Base-by-base conservation (phyloP, 768 basidiomycete species). In the Tephrocybe sp. region DNA sequence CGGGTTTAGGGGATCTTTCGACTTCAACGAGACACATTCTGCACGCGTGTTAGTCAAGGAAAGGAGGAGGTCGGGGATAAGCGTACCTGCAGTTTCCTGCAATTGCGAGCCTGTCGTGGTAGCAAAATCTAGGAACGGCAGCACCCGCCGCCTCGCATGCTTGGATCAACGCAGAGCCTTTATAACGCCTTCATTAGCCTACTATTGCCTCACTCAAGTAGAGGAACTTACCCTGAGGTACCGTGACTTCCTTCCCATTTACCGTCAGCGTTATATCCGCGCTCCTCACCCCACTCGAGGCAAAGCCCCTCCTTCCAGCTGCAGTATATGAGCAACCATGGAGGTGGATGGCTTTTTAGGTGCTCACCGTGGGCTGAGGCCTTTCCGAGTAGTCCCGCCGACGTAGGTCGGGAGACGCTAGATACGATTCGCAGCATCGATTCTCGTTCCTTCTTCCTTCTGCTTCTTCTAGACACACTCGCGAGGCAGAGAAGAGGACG, bases 11-110 rank as follows among this genome's bases (percentile, higher is more conserved):
- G 50, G 93, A 92, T 53, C 92, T 80, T 67, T 93, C 92, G 44
- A 99, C 96, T 71, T 99, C 97, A 31, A 99, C 97, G 42, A 99
- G 74, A 70, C 97, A 99, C 97, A 99, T 99, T 59, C 95, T 92
- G 54, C 19, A 44, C 19, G 22, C 46, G 40, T n/a, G 49, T 45
- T 37, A 41, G 49, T 22, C 47, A 9, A 2, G 11, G 1, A n/a
- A 9, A 5, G 12, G 3, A 19, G 7, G 7, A 1, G 16, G 16
- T 6, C 8, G 19, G 2, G 9, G 11, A 21, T 11, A 7, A 11
- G 69, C 87, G 68, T 57, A 90, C 90, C 91, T 89, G 74, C 96
- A 98, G 67, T 98, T 98, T 44, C 96, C 96, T 59, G 96, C 96
- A 62, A 98, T 95, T 41, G 95, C 93, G 21, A 98, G 83, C 85